Evolutionary conservation across 2,329 filamentous ascomycete species (phyloP).

Genomic region (Trichoderma semiorbis): DNA sequence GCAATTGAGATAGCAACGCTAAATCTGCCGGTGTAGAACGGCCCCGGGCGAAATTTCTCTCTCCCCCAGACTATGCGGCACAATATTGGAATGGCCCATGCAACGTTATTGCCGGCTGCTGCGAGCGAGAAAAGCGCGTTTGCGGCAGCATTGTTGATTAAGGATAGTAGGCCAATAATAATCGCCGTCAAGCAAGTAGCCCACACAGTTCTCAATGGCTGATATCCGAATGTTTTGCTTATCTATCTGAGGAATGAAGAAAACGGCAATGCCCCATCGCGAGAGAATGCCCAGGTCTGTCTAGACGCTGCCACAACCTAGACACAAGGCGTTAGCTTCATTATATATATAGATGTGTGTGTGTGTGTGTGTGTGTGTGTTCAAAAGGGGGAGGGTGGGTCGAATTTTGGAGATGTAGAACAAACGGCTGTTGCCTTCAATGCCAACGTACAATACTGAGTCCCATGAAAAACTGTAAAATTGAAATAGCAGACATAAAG

Average conservation of each 20-base stretch:
- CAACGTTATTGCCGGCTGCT: not conserved
- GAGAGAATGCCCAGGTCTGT: slow-evolving; percentile 3
- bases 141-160: slow-evolving; percentile 2
- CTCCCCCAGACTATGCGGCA: not conserved
- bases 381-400: not conserved
- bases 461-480: slow-evolving; percentile 2
- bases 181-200: not conserved
- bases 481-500: not conserved
- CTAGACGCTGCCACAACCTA: slow-evolving; percentile 6
- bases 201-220: not conserved
- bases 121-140: not conserved
- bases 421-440: too few relatives aligned
- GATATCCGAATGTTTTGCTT: not conserved
- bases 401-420: too few relatives aligned
- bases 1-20: not conserved
- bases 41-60: not conserved
- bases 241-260: not conserved
- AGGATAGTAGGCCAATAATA: not conserved
- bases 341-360: not conserved
- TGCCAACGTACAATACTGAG: not conserved
- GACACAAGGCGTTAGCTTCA: not conserved
- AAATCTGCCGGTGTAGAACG: not conserved
- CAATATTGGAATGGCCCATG: not conserved
- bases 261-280: not conserved
- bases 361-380: too few relatives aligned